phyloP scores from a whole-genome alignment of 352 stramenopile species.

The Phytophthora hibernalis region DNA sequence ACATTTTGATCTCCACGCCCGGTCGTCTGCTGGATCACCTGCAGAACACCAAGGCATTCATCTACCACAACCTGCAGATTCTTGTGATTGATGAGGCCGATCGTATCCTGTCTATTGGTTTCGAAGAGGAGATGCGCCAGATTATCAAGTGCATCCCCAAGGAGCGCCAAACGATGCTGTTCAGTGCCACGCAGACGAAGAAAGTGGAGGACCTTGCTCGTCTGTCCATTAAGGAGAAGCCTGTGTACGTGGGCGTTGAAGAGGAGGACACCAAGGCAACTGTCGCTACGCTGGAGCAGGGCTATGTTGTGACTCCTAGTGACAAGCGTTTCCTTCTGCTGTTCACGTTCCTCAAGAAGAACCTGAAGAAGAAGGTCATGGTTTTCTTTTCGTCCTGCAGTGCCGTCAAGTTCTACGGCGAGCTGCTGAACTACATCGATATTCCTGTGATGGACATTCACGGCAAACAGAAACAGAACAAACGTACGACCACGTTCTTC shows the following conservation, averaged over 20 bases:
- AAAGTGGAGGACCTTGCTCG: conserved; percentile 98
- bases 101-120: conserved; percentile 98
- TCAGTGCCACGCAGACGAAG: conserved; percentile 98
- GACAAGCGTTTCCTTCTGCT: conserved; percentile 99
- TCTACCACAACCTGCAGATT: conserved; percentile 96
- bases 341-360: conserved; percentile 99
- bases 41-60: conserved; percentile 98
- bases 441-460: conserved; percentile 99
- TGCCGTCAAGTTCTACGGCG: conserved; percentile 98
- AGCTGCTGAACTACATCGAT: conserved; percentile 99
- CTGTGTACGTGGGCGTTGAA: conserved; percentile 97
- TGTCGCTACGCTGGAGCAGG: conserved; percentile 95
- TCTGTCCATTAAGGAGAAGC: conserved; percentile 94
- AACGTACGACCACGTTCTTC: conserved; percentile 99
- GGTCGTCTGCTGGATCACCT: conserved; percentile 98
- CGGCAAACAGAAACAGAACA: conserved; percentile 99
- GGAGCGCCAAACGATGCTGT: conserved; percentile 98
- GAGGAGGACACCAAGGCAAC: conserved; percentile 94
- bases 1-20: conserved; percentile 98
- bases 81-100: conserved; percentile 99
- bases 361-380: conserved; percentile 99
- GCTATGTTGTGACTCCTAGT: conserved; percentile 97
- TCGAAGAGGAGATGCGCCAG: conserved; percentile 98
- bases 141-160: conserved; percentile 99
- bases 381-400: conserved; percentile 94